These are phyloP conservation scores for Cucurbita argyrosperma DNA, from an alignment of 306 rosid genomes.

Conservation along the genomic window DNA sequence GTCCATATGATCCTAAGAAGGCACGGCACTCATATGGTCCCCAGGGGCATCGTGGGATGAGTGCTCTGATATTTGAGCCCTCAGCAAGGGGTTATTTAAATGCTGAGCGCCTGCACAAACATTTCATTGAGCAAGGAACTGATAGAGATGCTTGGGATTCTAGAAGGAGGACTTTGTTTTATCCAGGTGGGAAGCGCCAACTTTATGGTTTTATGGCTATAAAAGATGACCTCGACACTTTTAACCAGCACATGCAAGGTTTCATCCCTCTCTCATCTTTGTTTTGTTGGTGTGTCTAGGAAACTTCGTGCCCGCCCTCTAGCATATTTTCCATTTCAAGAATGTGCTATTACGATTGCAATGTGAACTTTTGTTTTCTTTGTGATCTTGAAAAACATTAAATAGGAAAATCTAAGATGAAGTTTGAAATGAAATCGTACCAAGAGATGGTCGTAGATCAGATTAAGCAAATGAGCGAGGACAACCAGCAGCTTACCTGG, in stretches of 20 bases:
- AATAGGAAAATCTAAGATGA: constrained; percentile 53
- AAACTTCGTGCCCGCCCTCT: neutral
- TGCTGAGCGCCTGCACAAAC: constrained; percentile 72
- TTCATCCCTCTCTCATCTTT: constrained; percentile 7
- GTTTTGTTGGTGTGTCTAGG: neutral
- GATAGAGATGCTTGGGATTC: constrained; percentile 52
- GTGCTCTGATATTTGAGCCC: constrained; percentile 68
- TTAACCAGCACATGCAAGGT: constrained; percentile 72
- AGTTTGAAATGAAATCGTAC: constrained; percentile 56
- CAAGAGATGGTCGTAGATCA: constrained; percentile 65
- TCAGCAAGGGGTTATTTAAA: constrained; percentile 67
- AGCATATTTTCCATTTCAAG: neutral
- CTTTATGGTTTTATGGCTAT: constrained; percentile 64
- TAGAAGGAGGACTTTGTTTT: constrained; percentile 14
- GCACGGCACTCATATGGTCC: constrained; percentile 86
- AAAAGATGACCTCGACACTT: constrained; percentile 53
- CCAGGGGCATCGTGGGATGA: constrained; percentile 80
- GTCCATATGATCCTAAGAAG: constrained; percentile 35
- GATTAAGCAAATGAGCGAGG: constrained; percentile 58
- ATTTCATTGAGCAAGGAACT: constrained; percentile 53
- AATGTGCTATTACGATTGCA: neutral
- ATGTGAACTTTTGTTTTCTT: neutral
- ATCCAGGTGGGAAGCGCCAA: constrained; percentile 57
- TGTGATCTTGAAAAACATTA: neutral
- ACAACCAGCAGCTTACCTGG: constrained; percentile 40